Base-by-base conservation (phyloP, 2,329 filamentous ascomycete genomes). In the Aspergillus fijiensis region DNA sequence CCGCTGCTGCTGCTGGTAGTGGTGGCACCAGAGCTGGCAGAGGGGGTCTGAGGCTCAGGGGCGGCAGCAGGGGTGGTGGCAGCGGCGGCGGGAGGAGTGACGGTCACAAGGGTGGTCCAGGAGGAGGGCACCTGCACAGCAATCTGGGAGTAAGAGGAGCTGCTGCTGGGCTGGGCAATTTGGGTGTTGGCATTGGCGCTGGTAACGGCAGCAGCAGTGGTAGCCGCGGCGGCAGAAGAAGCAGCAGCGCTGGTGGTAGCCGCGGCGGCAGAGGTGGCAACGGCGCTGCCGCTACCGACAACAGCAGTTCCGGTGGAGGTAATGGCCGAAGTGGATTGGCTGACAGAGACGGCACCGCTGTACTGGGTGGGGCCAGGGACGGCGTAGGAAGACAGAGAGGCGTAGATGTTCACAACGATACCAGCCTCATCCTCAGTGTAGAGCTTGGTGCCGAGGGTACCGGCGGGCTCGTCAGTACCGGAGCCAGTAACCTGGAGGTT, bases 371-470 rank as follows among this genome's bases (percentile, higher is more conserved):
- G 82, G 35, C 82, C 82, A 14, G 81, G 82, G n/a, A 83, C 80
- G 31, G 69, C 65, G 68, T 84, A 84, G 42, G 65, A 72, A 58
- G 68, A 70, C 54, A 79, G 67, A 27, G 70, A 67, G 49, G 74
- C 67, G 79, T 86, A 87, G 73, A 87, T 79, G 79, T 83, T 82
- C 78, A 85, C 76, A 63, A 78, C 63, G 67, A 87, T 82, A 57
- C 85, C 85, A 14, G 81, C 72, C 67, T 86, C 84, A 55, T 73
- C 71, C 60, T 77, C 74, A 49, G 74, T 83, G 79, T 87, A 87
- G 14, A 87, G 76, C 56, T 74, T 72, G 4, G 81, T 84, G 25
- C 79, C 84, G 3, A 76, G 65, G 2, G 76, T 77, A 61, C 83
- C 84, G 33, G 73, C 67, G 16, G 80, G 78, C 55, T 76, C 60